Percentiles rank a stretch among this genome's conserved stretches.
Conservation (phyloP, 202 grass and related monocot genomes). For the Zoysia matrella region DNA sequence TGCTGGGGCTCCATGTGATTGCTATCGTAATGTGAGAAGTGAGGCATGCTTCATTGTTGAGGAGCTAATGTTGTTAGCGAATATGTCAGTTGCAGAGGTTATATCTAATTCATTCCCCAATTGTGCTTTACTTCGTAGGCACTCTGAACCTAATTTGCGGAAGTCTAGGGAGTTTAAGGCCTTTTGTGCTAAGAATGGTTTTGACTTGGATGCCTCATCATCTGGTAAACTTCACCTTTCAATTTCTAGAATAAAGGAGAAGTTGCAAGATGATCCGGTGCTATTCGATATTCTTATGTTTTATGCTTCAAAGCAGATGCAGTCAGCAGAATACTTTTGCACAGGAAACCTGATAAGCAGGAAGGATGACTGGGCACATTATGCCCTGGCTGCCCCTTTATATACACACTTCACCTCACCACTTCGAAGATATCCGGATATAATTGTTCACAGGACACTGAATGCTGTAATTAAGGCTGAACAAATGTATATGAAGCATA, state of each 20-base stretch:
- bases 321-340: conserved; percentile 85
- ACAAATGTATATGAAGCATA: conserved; percentile 68
- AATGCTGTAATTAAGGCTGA: conserved; percentile 86
- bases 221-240: conserved; percentile 92
- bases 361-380: conserved; percentile 93
- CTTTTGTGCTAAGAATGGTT: conserved; percentile 87
- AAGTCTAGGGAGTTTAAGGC: conserved; percentile 83
- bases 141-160: conserved; percentile 79
- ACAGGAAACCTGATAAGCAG: conserved; percentile 67
- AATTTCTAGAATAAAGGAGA: conserved; percentile 78
- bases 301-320: conserved; percentile 97
- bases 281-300: conserved; percentile 91
- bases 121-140: conserved; percentile 88
- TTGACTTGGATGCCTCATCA: conserved; percentile 85
- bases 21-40: conserved; percentile 61
- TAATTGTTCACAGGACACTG: conserved; percentile 92
- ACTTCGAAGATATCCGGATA: conserved; percentile 92
- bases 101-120: conserved; percentile 90
- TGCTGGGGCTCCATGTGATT: conserved; percentile 75
- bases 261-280: conserved; percentile 82
- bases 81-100: conserved; percentile 91
- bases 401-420: conserved; percentile 98
- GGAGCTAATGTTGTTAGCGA: conserved; percentile 96
- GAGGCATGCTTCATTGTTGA: conserved; percentile 85
- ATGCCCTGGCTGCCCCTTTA: conserved; percentile 74